phyloP scores from a whole-genome alignment of 352 stramenopile genomes.

The Pythium brachiatum region DNA sequence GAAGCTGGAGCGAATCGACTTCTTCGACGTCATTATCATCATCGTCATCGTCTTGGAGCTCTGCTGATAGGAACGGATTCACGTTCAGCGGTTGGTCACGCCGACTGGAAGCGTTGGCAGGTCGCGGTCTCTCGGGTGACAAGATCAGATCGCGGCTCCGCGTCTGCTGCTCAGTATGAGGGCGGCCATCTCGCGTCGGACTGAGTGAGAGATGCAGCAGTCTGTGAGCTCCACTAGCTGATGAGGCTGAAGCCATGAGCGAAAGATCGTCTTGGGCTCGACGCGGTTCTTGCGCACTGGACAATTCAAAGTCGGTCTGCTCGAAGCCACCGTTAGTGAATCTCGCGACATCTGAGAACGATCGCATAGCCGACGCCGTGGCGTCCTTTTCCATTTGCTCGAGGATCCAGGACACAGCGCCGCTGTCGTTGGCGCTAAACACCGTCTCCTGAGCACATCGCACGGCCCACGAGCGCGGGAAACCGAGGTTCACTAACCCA shows the following conservation, averaged over 20 bases:
- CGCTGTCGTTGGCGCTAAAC: slow-evolving; percentile 52
- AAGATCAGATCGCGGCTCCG: slow-evolving; percentile 1
- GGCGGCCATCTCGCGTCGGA: slow-evolving; percentile 9
- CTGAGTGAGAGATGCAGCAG: slow-evolving; percentile 15
- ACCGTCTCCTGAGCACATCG: slow-evolving; percentile 57
- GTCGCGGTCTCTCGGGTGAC: not conserved
- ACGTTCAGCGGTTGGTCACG: not conserved
- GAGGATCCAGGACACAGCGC: slow-evolving; percentile 87
- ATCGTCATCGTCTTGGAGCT: slow-evolving; percentile 9
- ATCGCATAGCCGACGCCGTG: not conserved
- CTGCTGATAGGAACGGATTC: slow-evolving; percentile 15
- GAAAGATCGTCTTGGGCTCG: slow-evolving; percentile 17
- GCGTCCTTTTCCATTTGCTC: slow-evolving; percentile 86
- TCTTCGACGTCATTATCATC: not conserved
- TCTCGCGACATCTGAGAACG: not conserved
- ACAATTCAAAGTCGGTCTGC: not conserved
- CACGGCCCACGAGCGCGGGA: slow-evolving; percentile 75
- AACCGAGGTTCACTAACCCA: slow-evolving; percentile 77
- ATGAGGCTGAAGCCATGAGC: not conserved
- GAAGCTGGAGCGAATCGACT: not conserved
- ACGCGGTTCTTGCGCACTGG: not conserved
- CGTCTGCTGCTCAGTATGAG: slow-evolving; percentile 17
- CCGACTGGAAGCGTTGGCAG: not conserved
- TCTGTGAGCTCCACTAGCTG: not conserved
- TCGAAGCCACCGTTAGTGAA: not conserved